Evolutionary conservation across 1,284 basidiomycete genomes (phyloP).

Genomic region (Somion occarium): DNA sequence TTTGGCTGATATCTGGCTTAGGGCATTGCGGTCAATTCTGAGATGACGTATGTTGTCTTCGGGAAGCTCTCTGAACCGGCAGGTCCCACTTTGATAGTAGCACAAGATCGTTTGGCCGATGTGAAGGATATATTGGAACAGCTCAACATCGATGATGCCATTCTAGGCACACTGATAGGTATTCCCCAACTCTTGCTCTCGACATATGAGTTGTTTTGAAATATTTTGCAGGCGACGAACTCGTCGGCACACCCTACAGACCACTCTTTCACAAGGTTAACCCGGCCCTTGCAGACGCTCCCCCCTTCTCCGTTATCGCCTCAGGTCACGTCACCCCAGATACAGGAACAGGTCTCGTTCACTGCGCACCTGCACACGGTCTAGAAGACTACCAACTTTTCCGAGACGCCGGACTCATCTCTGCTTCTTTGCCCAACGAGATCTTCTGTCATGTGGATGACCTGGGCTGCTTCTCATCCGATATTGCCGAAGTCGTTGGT

Average conservation of each 20-base stretch:
- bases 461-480: slow-evolving; percentile 68
- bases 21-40: slow-evolving; percentile 83
- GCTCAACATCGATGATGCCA: slow-evolving; percentile 27
- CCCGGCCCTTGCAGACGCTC: slow-evolving; percentile 4
- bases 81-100: slow-evolving; percentile 56
- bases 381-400: slow-evolving; percentile 88
- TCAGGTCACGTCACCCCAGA: slow-evolving; percentile 78
- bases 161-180: slow-evolving; percentile 40
- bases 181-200: background rate
- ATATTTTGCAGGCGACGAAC: slow-evolving; percentile 47
- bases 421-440: slow-evolving; percentile 26
- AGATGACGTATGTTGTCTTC: slow-evolving; percentile 70
- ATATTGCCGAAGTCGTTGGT: slow-evolving; percentile 53
- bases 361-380: slow-evolving; percentile 94
- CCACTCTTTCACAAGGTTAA: slow-evolving; percentile 54
- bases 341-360: slow-evolving; percentile 95
- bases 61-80: slow-evolving; percentile 26
- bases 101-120: slow-evolving; percentile 57
- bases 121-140: slow-evolving; percentile 46
- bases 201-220: background rate
- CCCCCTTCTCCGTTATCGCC: slow-evolving; percentile 40
- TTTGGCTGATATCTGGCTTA: slow-evolving; percentile 27
- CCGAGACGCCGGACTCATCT: slow-evolving; percentile 43
- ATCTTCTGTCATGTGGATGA: slow-evolving; percentile 80
- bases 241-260: slow-evolving; percentile 64